Evolutionary conservation across 1,284 basidiomycete species (phyloP).

Genomic region (Chalciporus sp.): DNA sequence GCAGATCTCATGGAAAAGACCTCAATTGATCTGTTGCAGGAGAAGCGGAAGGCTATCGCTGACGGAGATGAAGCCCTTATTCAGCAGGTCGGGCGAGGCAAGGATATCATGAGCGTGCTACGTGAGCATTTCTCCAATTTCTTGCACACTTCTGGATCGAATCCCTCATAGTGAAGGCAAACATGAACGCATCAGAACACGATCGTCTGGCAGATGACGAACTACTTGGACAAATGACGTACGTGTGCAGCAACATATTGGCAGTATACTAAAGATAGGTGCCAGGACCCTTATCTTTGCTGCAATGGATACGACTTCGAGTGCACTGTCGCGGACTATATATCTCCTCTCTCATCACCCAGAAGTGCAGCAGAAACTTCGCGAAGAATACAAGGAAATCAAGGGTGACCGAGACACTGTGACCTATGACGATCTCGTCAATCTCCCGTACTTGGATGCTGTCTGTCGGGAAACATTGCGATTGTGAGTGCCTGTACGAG

Average conservation of each 20-base stretch:
- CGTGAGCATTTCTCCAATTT: background rate
- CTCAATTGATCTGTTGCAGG: constrained; percentile 39
- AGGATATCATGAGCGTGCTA: constrained; percentile 40
- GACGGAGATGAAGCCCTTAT: constrained; percentile 3
- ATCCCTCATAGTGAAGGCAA: constrained; percentile 4
- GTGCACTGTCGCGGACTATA: background rate
- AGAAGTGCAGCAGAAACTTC: too few relatives aligned
- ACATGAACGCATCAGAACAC: background rate
- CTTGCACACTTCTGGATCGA: background rate
- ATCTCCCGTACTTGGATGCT: constrained; percentile 27
- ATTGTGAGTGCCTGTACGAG: constrained; percentile 9
- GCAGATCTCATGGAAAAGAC: constrained; percentile 48
- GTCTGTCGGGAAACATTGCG: constrained; percentile 27
- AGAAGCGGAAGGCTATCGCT: constrained; percentile 33
- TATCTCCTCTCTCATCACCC: too few relatives aligned
- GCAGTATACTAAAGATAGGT: background rate
- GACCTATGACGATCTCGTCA: too few relatives aligned
- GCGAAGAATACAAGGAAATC: too few relatives aligned
- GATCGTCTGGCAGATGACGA: background rate
- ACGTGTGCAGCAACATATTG: background rate
- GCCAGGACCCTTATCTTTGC: background rate
- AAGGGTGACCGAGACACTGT: too few relatives aligned
- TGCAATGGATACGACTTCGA: constrained; percentile 5
- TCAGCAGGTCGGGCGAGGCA: constrained; percentile 22
- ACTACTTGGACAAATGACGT: background rate